A percentile compares a stretch with the other conserved stretches of the same genome.
Conservation (phyloP, 2,329 filamentous ascomycete species). For the Fusarium goolgardi region DNA sequence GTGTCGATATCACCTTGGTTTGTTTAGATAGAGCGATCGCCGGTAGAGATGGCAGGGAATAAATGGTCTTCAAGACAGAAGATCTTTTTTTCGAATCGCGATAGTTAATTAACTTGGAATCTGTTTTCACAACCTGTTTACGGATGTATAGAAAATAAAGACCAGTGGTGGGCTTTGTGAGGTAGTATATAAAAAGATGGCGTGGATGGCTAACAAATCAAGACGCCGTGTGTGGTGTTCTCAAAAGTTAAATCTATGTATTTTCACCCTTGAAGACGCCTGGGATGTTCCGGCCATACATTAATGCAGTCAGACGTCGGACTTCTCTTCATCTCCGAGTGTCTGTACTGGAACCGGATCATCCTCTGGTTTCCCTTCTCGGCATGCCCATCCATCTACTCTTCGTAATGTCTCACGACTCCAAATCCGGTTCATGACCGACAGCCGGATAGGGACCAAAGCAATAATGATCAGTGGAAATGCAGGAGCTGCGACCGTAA, state of each 20-base stretch:
- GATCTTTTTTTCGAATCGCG: not conserved
- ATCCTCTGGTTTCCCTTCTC: slow-evolving; percentile 65
- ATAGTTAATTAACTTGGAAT: not conserved
- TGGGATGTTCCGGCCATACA: not conserved
- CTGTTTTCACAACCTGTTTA: not conserved
- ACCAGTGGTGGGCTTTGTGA: slow-evolving; percentile 7
- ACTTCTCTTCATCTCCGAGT: slow-evolving; percentile 48
- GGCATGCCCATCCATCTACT: slow-evolving; percentile 62
- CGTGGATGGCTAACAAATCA: slow-evolving; percentile 31
- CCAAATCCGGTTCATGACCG: slow-evolving; percentile 71
- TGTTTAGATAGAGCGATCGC: too few relatives aligned
- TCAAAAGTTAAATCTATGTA: slow-evolving; percentile 3
- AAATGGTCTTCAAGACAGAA: too few relatives aligned
- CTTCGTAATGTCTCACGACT: slow-evolving; percentile 64
- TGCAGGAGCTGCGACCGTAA: slow-evolving; percentile 71
- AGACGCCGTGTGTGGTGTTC: not conserved
- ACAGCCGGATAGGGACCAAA: slow-evolving; percentile 70
- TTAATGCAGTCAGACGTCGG: slow-evolving; percentile 19
- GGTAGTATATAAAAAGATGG: slow-evolving; percentile 46
- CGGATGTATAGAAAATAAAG: not conserved
- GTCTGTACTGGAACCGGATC: slow-evolving; percentile 42
- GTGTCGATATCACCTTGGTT: not conserved
- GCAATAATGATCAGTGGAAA: slow-evolving; percentile 73
- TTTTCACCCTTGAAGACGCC: not conserved
- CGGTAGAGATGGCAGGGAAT: not conserved